Evolutionary conservation across 176 grass and related monocot genomes (phyloP).

Genomic region (Oryza officinalis): DNA sequence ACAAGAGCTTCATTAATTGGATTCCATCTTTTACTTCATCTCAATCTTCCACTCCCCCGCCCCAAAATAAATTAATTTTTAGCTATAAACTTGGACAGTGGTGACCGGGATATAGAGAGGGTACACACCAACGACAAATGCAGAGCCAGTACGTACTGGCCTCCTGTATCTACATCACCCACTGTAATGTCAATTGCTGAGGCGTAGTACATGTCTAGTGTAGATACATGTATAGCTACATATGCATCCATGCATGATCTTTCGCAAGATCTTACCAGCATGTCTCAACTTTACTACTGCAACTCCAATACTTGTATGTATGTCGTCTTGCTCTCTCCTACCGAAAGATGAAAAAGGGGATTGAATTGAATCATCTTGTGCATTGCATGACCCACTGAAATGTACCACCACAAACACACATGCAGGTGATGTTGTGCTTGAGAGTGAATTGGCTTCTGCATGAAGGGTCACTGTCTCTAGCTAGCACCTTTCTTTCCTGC

Average conservation of each 20-base stretch:
- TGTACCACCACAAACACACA: conserved; percentile 9
- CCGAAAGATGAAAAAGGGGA: conserved; percentile 29
- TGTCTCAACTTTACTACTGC: conserved; percentile 25
- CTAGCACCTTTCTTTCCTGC: conserved; percentile 29
- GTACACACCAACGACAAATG: conserved; percentile 6
- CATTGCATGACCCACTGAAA: conserved; percentile 33
- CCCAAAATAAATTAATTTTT: too few species aligned
- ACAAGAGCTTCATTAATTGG: background rate
- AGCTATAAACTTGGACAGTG: too few species aligned
- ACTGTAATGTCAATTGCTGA: background rate
- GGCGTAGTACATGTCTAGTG: background rate
- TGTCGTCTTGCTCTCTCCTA: background rate
- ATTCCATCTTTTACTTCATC: background rate
- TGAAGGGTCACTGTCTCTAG: conserved; percentile 43
- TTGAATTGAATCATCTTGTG: conserved; percentile 41
- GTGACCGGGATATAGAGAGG: too few species aligned
- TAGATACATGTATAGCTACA: conserved; percentile 16
- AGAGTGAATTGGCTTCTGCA: conserved; percentile 48
- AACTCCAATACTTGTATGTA: conserved; percentile 2
- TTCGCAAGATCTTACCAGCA: conserved; percentile 13
- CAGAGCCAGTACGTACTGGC: background rate
- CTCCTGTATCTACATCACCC: background rate
- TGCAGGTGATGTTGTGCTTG: background rate
- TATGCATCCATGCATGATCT: conserved; percentile 2
- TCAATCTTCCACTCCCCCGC: background rate